phyloP scores from a whole-genome alignment of 169 alveolate species.

The Theileria parva region DNA sequence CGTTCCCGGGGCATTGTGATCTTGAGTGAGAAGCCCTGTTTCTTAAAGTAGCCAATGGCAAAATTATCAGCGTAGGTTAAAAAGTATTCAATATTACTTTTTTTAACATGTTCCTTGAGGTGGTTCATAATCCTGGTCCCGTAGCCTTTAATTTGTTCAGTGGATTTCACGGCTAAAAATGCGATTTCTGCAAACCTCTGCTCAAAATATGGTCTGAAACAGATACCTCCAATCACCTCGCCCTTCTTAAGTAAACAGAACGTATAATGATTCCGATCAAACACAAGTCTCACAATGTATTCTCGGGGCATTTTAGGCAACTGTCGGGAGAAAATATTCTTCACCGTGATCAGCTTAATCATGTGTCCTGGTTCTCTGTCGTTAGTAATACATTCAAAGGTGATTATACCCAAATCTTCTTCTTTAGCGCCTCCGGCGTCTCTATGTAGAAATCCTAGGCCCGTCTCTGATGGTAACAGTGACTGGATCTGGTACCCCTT shows the following conservation, averaged over 20 bases:
- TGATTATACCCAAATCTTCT: constrained; percentile 86
- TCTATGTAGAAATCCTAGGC: constrained; percentile 87
- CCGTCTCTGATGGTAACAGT: constrained; percentile 86
- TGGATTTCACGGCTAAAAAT: constrained; percentile 96
- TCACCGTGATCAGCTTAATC: constrained; percentile 87
- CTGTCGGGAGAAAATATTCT: constrained; percentile 93
- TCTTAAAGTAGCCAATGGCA: constrained; percentile 96
- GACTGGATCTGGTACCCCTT: constrained; percentile 70
- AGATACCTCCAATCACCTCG: constrained; percentile 97
- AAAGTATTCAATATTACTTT: constrained; percentile 90
- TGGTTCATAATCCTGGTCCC: constrained; percentile 98
- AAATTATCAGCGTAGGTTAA: constrained; percentile 96
- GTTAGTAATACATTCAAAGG: constrained; percentile 88
- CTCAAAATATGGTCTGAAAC: constrained; percentile 88
- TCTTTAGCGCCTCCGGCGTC: constrained; percentile 91
- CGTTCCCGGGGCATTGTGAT: constrained; percentile 93
- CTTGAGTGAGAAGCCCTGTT: constrained; percentile 95
- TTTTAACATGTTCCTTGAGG: constrained; percentile 93
- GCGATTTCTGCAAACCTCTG: constrained; percentile 97
- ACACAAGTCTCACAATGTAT: constrained; percentile 94
- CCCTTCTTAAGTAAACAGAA: constrained; percentile 90
- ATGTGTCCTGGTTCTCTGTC: constrained; percentile 88
- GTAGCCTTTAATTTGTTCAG: constrained; percentile 96
- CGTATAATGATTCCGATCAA: constrained; percentile 95
- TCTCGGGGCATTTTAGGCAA: constrained; percentile 99